Conservation (phyloP, 176 grass and related monocot species). For the Miscanthus lutarioriparius region DNA sequence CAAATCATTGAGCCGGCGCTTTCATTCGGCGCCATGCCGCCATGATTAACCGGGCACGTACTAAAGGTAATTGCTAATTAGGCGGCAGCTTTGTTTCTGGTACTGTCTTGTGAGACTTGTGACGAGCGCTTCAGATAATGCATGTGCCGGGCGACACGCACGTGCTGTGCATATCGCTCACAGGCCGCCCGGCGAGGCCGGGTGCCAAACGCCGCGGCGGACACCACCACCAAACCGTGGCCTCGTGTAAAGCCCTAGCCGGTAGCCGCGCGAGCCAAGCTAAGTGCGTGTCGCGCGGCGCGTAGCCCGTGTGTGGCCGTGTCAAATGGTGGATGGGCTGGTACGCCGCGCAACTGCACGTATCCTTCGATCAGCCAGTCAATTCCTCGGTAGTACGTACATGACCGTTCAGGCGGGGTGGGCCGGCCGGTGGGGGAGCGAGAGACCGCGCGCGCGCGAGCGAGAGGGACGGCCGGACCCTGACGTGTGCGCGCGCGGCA, state of each 20-base stretch:
- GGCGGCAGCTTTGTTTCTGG: background rate
- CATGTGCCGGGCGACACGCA: background rate
- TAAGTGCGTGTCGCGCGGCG: constrained; percentile 2
- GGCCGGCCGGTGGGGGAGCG: background rate
- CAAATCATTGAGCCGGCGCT: constrained; percentile 36
- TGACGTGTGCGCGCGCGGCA: background rate
- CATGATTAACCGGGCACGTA: constrained; percentile 11
- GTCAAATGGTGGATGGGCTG: constrained; percentile 19
- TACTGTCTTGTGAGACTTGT: background rate
- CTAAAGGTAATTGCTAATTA: background rate
- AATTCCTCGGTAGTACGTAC: background rate
- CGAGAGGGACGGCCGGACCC: background rate
- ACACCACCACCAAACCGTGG: background rate
- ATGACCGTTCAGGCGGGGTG: background rate
- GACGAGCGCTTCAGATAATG: background rate
- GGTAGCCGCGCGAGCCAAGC: background rate
- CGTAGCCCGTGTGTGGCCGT: background rate
- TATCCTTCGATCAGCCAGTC: background rate
- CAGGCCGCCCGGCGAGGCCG: no score
- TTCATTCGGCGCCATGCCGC: constrained; percentile 39
- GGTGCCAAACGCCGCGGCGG: background rate
- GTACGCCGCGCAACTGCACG: background rate
- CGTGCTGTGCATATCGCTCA: background rate
- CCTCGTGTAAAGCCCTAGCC: background rate
- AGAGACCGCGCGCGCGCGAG: background rate